phyloP scores from a whole-genome alignment of 495 filamentous ascomycete genomes.

The Xylaria sp. region DNA sequence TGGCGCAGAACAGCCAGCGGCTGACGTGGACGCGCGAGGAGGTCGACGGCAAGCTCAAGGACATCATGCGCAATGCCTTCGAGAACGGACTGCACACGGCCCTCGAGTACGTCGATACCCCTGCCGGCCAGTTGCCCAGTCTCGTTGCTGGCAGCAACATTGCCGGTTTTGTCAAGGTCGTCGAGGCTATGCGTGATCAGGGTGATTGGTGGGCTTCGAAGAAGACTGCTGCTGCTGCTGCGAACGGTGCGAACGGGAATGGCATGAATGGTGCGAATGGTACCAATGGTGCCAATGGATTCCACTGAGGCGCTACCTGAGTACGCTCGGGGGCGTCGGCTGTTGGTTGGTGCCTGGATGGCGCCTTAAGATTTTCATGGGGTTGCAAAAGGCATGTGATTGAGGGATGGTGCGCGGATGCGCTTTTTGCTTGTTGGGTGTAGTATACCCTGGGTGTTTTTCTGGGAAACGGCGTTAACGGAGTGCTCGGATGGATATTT shows the following conservation, averaged over 20 bases:
- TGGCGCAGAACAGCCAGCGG: slow-evolving; percentile 95
- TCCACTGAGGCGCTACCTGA: not conserved
- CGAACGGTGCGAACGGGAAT: not conserved
- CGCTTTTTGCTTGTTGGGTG: slow-evolving; percentile 7
- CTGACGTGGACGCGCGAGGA: slow-evolving; percentile 85
- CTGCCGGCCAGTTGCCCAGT: slow-evolving; percentile 84
- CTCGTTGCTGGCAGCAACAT: slow-evolving; percentile 95
- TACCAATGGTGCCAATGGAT: not conserved
- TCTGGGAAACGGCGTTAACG: slow-evolving; percentile 2
- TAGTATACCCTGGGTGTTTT: not conserved
- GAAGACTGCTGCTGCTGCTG: not conserved
- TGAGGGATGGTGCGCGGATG: not conserved
- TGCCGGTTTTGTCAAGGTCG: slow-evolving; percentile 97
- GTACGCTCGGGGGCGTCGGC: not conserved
- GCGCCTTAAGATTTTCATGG: not conserved
- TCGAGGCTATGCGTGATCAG: slow-evolving; percentile 91
- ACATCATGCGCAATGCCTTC: slow-evolving; percentile 95
- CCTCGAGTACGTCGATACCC: slow-evolving; percentile 78
- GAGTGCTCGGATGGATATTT: not conserved
- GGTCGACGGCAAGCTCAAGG: slow-evolving; percentile 90
- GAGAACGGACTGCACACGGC: slow-evolving; percentile 89
- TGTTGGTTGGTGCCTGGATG: not conserved
- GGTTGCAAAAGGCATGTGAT: not conserved
- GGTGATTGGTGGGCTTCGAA: slow-evolving; percentile 87
- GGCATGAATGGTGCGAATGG: not conserved